Conservation (phyloP, 2,329 filamentous ascomycete species). For the Nakataea oryzae region DNA sequence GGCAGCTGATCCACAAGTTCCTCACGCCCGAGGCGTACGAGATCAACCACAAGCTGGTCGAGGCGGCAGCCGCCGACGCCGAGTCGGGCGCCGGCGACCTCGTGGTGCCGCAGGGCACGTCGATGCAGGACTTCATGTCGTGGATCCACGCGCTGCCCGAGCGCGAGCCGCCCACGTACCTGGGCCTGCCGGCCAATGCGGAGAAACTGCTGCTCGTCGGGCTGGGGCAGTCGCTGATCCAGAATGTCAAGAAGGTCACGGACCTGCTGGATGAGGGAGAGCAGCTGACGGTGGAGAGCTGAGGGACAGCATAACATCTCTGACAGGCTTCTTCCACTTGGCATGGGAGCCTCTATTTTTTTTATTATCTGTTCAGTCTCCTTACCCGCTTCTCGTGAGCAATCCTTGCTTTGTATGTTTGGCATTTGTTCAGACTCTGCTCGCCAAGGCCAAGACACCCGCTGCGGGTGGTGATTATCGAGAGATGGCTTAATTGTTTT, state of each 20-base stretch:
- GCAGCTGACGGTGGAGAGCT: conserved; percentile 64
- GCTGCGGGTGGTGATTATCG: too few relatives aligned
- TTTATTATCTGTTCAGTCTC: neutral
- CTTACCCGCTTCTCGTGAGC: neutral
- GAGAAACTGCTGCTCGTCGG: conserved; percentile 91
- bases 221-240: conserved; percentile 74
- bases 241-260: conserved; percentile 74
- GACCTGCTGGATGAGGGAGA: conserved; percentile 90
- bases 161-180: conserved; percentile 89
- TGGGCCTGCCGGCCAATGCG: conserved; percentile 88
- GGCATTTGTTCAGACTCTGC: neutral
- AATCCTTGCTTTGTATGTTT: neutral
- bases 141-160: conserved; percentile 93
- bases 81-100: conserved; percentile 44
- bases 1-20: conserved; percentile 62
- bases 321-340: too few relatives aligned
- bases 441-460: neutral
- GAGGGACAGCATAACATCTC: too few relatives aligned
- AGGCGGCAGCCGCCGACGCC: conserved; percentile 25
- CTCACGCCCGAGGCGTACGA: conserved; percentile 87
- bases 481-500: neutral
- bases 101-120: conserved; percentile 68
- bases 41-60: conserved; percentile 80
- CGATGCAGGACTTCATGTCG: conserved; percentile 72
- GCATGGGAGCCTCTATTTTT: neutral